Conservation (phyloP, 805 yeast genomes). For the Candida alai region DNA sequence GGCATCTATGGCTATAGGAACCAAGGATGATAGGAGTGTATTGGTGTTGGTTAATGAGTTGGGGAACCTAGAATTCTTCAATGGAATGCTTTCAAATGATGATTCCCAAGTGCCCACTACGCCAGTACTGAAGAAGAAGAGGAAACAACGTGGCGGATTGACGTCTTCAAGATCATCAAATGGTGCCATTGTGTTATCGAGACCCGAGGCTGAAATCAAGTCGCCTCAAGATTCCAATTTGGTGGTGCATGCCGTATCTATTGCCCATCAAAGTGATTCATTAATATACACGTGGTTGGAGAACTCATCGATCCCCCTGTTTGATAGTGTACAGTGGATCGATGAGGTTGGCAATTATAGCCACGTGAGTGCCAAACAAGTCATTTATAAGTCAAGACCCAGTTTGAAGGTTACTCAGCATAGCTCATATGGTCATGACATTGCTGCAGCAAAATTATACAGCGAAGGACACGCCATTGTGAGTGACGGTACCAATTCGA, state of each 20-base stretch:
- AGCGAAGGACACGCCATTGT: constrained; percentile 59
- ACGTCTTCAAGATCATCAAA: constrained; percentile 51
- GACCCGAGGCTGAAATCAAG: constrained; percentile 42
- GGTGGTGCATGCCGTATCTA: constrained; percentile 26
- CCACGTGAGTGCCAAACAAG: constrained; percentile 20
- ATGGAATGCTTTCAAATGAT: constrained; percentile 46
- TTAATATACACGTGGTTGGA: constrained; percentile 60
- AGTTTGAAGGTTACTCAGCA: constrained; percentile 38
- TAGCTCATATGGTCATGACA: constrained; percentile 44
- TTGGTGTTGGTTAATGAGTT: constrained; percentile 66
- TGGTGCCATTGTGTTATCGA: constrained; percentile 41
- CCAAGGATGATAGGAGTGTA: constrained; percentile 25
- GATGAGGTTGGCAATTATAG: constrained; percentile 21
- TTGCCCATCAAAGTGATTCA: constrained; percentile 23
- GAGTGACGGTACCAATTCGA: constrained; percentile 60
- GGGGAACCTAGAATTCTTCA: constrained; percentile 71
- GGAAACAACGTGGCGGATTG: constrained; percentile 39
- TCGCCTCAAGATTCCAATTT: constrained; percentile 26
- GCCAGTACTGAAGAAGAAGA: constrained; percentile 29
- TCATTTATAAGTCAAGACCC: constrained; percentile 37
- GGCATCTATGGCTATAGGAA: constrained; percentile 37
- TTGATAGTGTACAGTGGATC: constrained; percentile 54
- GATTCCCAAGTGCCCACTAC: constrained; percentile 9
- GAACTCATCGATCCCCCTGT: constrained; percentile 51
- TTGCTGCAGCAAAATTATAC: constrained; percentile 52